Evolutionary conservation across 1,284 basidiomycete genomes (phyloP), one percentile per base, ranked within the genome.

Genomic region (Taiwanofungus camphoratus): DNA sequence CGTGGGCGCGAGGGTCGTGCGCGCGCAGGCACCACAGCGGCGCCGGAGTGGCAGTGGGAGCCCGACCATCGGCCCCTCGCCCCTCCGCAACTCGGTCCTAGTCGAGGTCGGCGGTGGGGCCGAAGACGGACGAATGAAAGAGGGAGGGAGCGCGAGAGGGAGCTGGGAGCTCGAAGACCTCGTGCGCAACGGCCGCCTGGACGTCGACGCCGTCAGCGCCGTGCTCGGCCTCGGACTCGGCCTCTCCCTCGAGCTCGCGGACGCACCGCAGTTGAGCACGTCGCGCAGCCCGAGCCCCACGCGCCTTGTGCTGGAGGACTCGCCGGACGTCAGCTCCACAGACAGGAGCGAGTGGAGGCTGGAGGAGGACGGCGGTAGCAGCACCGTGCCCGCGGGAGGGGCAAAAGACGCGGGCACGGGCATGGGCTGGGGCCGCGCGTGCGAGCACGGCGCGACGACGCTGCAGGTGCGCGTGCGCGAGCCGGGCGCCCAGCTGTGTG

Each of bases 191-290:
- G 53, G 60, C 4, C 47, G 48, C 38, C 54, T 62, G 13, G 60
- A 62, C 46, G 47, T 62, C n/a, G 59, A 62, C 43, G 58, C 57
- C 9, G 58, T 61, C 18, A 55, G 51, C 27, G 56, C 48, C 24
- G 54, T 47, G 5, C 58, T 62, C 7, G 58, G 60, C 2, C 52
- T 62, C 18, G 56, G 53, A 5, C 41, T 56, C 5, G 45, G n/a
- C n/a, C n/a, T n/a, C n/a, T n/a, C n/a, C n/a, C n/a, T n/a, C n/a
- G n/a, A n/a, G n/a, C n/a, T n/a, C n/a, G n/a, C n/a, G n/a, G n/a
- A n/a, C n/a, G n/a, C n/a, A n/a, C n/a, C n/a, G n/a, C n/a, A n/a
- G n/a, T n/a, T n/a, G n/a, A n/a, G n/a, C n/a, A n/a, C n/a, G n/a
- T n/a, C n/a, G n/a, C n/a, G n/a, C n/a, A n/a, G n/a, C n/a, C n/a